These are phyloP conservation scores for Ogataea trehalophila DNA, from an alignment of 805 yeast species.

Conservation along the genomic window DNA sequence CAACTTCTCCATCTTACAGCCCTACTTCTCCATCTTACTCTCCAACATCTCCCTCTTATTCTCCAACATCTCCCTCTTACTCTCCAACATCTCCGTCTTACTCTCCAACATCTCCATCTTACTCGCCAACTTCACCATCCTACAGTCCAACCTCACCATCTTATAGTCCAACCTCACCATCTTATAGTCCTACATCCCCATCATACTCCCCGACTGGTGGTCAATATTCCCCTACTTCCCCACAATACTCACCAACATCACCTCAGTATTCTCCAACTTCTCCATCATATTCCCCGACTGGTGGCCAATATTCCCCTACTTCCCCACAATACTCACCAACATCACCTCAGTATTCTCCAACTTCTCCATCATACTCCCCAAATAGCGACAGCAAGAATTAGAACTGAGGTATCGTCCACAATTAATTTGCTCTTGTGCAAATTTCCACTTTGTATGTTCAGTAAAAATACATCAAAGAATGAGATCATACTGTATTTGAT, in stretches of 20 bases:
- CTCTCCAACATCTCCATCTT: conserved; percentile 54
- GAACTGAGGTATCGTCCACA: too few relatives aligned
- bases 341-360: conserved; percentile 75
- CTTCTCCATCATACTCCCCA: conserved; percentile 67
- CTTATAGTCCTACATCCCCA: conserved; percentile 77
- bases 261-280: conserved; percentile 76
- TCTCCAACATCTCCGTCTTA: conserved; percentile 75
- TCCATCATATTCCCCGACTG: conserved; percentile 74
- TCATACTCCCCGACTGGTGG: conserved; percentile 74
- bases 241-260: conserved; percentile 60
- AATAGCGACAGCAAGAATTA: conserved; percentile 31
- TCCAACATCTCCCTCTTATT: conserved; percentile 46
- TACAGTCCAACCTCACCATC: conserved; percentile 68
- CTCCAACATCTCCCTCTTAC: conserved; percentile 63
- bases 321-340: conserved; percentile 80
- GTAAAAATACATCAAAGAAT: too few relatives aligned
- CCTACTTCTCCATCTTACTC: conserved; percentile 60
- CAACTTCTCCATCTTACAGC: conserved; percentile 67
- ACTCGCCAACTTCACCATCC: conserved; percentile 71
- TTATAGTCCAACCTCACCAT: conserved; percentile 68
- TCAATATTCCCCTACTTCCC: conserved; percentile 52
- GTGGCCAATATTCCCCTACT: conserved; percentile 68
- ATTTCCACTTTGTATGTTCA: not conserved
- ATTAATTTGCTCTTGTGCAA: too few relatives aligned
- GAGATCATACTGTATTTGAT: too few relatives aligned